phyloP scores from a whole-genome alignment of 1,284 basidiomycete species.

The Marasmius fiardii region DNA sequence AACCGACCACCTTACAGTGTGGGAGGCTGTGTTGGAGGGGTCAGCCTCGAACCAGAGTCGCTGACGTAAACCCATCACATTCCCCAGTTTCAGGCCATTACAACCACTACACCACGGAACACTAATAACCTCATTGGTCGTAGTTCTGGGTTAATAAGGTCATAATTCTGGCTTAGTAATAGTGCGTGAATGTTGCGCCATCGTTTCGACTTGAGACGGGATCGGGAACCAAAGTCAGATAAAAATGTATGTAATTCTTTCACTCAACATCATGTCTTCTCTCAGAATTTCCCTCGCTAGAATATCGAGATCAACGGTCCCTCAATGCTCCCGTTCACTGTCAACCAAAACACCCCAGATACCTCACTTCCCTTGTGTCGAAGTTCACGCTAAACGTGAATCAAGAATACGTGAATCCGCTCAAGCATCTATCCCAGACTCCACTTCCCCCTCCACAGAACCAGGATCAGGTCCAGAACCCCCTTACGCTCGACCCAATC shows the following conservation, averaged over 20 bases:
- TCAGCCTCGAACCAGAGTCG: slow-evolving; percentile 82
- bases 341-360: slow-evolving; percentile 29
- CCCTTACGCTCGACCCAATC: slow-evolving; percentile 72
- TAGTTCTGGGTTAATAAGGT: no score
- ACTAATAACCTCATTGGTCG: no score
- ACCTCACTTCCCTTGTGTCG: slow-evolving; percentile 74
- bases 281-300: background rate
- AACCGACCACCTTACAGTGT: slow-evolving; percentile 56
- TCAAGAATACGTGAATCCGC: slow-evolving; percentile 37
- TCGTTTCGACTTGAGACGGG: slow-evolving; percentile 3
- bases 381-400: slow-evolving; percentile 67
- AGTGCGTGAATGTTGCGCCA: slow-evolving; percentile 6
- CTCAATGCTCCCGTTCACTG: slow-evolving; percentile 10
- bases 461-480: slow-evolving; percentile 64
- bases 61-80: slow-evolving; percentile 70
- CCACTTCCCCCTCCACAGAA: slow-evolving; percentile 14
- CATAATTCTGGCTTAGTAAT: no score
- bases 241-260: background rate
- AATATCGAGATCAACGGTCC: slow-evolving; percentile 2
- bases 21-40: slow-evolving; percentile 77
- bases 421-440: slow-evolving; percentile 10
- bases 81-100: slow-evolving; percentile 75
- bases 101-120: slow-evolving; percentile 67
- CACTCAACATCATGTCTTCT: background rate
- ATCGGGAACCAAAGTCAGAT: background rate